Evolutionary conservation across 2,329 filamentous ascomycete genomes (phyloP), one percentile per base, ranked within the genome.

Genomic region (Botrytis squamosa): DNA sequence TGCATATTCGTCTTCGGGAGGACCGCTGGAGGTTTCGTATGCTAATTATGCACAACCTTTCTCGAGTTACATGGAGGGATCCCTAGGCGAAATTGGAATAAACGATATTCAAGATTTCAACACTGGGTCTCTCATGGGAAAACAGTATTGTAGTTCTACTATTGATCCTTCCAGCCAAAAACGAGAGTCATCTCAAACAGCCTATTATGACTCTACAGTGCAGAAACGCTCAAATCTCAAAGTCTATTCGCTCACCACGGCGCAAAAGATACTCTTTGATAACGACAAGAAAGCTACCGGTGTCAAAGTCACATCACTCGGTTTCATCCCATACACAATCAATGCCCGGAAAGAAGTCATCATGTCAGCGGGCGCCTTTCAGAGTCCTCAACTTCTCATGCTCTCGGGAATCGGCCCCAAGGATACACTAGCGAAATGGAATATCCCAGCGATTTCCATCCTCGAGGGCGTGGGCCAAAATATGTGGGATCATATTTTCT

Each of bases 381-480:
- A 86, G 78, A 83, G 83, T 1, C 84, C 85, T 0, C 84, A 86
- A 75, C 82, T 87, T 6, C 82, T 88, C 5, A 84, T 84, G 78
- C 82, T 86, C 0, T 85, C 83, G 63, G 86, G 86, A 18, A 82
- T 88, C 40, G 86, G 86, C 0, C 83, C 84, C 1, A 80, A 80
- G 1, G 78, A 80, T 0, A 83, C 85, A 33, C 82, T 89, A 2
- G 70, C 82, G 7, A 78, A 81, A n/a, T 82, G 85, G 70, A 78
- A 83, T 25, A 88, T 88, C 52, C 78, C 82, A 0, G 76, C 86
- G 1, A 74, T 88, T 2, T 82, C 82, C 6, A 82, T 86, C 59
- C 82, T 85, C 0, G 83, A 84, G 0, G 86, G 86, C 1, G 87
- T 88, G 1, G 87, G 86, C 8, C 81, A 86, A 76, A 85, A 86